Percentiles rank a stretch among this genome's conserved stretches.
Conservation (phyloP, 2,329 filamentous ascomycete genomes). For the Dactylonectria macrodidyma region DNA sequence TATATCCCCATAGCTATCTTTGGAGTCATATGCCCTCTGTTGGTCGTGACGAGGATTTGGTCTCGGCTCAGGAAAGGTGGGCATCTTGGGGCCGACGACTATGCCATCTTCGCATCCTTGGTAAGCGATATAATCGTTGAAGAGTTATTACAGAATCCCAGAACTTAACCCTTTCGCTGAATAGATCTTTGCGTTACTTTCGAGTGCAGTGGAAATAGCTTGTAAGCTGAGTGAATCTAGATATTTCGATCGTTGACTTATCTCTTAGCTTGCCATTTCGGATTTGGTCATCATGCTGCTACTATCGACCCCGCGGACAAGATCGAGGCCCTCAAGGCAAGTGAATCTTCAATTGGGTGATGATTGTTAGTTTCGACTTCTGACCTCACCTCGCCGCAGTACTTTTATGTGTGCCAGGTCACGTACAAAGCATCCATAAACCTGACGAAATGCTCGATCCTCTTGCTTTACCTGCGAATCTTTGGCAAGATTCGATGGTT, state of each 20-base stretch:
- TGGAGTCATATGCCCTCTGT: constrained; percentile 39
- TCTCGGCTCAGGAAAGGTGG: constrained; percentile 38
- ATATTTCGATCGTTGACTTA: constrained; percentile 1
- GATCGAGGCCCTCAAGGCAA: constrained; percentile 39
- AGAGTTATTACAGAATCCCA: background rate
- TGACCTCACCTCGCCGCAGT: constrained; percentile 28
- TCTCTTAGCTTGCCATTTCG: constrained; percentile 42
- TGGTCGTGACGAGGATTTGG: constrained; percentile 41
- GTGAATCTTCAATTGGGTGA: background rate
- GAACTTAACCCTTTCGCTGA: constrained; percentile 6
- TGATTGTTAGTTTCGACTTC: background rate
- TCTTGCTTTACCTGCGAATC: constrained; percentile 53
- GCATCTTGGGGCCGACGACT: constrained; percentile 44
- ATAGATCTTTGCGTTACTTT: constrained; percentile 32
- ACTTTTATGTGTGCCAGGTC: constrained; percentile 47
- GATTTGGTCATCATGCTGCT: constrained; percentile 41
- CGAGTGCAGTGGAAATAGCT: constrained; percentile 37
- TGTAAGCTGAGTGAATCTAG: constrained; percentile 21
- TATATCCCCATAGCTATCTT: constrained; percentile 47
- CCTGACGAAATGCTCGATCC: constrained; percentile 52
- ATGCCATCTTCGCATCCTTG: constrained; percentile 39
- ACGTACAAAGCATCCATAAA: constrained; percentile 52
- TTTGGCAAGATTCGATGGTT: constrained; percentile 49
- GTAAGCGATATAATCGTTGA: constrained; percentile 20
- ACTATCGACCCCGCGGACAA: constrained; percentile 33